A percentile compares a stretch with the other conserved stretches of the same genome.
Conservation (phyloP, 768 basidiomycete species). For the Leucosporidium creatinivorum region DNA sequence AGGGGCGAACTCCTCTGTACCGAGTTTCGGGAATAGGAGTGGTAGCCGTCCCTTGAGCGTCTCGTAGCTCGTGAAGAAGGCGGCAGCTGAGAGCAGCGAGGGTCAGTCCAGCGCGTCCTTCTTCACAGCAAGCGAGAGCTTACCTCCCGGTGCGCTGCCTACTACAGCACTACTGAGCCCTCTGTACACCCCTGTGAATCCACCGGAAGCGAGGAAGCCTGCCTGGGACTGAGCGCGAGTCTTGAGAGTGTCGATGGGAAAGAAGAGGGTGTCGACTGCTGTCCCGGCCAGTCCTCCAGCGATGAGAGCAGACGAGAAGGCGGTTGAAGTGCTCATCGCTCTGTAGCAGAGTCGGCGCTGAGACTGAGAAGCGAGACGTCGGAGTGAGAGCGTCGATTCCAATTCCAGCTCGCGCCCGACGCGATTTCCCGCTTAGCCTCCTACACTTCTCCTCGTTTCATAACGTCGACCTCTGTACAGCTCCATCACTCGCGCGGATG, state of each 20-base stretch:
- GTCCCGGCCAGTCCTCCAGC: slow-evolving; percentile 88
- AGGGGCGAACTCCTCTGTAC: slow-evolving; percentile 45
- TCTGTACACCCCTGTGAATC: slow-evolving; percentile 82
- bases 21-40: slow-evolving; percentile 50
- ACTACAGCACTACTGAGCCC: slow-evolving; percentile 90
- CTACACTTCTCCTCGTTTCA: too few species aligned
- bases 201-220: slow-evolving; percentile 78
- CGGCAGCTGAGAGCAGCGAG: slow-evolving; percentile 58
- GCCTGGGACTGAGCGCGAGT: slow-evolving; percentile 83
- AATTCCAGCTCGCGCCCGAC: too few species aligned
- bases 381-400: too few species aligned
- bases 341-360: too few species aligned
- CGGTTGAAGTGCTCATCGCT: background rate
- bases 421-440: too few species aligned
- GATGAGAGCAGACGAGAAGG: slow-evolving; percentile 43
- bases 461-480: too few species aligned
- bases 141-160: slow-evolving; percentile 92
- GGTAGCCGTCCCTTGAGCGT: slow-evolving; percentile 71
- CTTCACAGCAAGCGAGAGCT: slow-evolving; percentile 10
- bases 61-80: slow-evolving; percentile 93
- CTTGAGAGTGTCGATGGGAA: slow-evolving; percentile 93
- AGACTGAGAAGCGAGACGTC: too few species aligned
- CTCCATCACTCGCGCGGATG: too few species aligned
- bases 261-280: slow-evolving; percentile 89
- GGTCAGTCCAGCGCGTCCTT: background rate